Percentiles rank a stretch among this genome's conserved stretches.
These are phyloP conservation scores for Boletus fagicola DNA, from an alignment of 768 basidiomycete genomes.

Conservation along the genomic window DNA sequence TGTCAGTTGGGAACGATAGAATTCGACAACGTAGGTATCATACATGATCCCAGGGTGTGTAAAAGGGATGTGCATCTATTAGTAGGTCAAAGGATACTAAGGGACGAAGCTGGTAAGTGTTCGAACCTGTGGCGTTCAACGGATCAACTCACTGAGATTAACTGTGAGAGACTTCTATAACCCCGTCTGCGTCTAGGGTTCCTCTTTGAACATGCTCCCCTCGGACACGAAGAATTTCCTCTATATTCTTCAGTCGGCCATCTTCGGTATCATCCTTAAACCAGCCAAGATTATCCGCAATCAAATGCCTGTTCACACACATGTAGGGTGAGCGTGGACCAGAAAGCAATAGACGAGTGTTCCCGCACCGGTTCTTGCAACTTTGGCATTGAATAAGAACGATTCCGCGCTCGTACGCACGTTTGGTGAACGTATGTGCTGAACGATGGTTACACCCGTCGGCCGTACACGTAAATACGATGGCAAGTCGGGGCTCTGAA, in stretches of 20 bases:
- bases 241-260: conserved; percentile 74
- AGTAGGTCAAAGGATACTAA: background rate
- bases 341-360: conserved; percentile 1
- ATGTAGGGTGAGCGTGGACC: background rate
- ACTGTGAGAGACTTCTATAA: conserved; percentile 51
- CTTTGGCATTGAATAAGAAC: conserved; percentile 90
- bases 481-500: conserved; percentile 60
- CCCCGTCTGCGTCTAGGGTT: conserved; percentile 44
- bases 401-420: conserved; percentile 83
- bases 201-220: conserved; percentile 73
- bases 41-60: conserved; percentile 2
- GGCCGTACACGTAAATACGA: conserved; percentile 88
- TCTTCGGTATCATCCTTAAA: conserved; percentile 79
- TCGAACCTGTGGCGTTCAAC: background rate
- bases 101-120: background rate
- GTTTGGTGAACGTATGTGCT: conserved; percentile 82
- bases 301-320: conserved; percentile 57
- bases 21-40: conserved; percentile 6
- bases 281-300: conserved; percentile 91
- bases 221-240: conserved; percentile 73
- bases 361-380: conserved; percentile 77
- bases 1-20: background rate
- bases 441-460: conserved; percentile 72
- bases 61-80: background rate
- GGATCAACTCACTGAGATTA: conserved; percentile 13